phyloP scores from a whole-genome alignment of 495 filamentous ascomycete species.

The Lindgomyces ingoldianus region DNA sequence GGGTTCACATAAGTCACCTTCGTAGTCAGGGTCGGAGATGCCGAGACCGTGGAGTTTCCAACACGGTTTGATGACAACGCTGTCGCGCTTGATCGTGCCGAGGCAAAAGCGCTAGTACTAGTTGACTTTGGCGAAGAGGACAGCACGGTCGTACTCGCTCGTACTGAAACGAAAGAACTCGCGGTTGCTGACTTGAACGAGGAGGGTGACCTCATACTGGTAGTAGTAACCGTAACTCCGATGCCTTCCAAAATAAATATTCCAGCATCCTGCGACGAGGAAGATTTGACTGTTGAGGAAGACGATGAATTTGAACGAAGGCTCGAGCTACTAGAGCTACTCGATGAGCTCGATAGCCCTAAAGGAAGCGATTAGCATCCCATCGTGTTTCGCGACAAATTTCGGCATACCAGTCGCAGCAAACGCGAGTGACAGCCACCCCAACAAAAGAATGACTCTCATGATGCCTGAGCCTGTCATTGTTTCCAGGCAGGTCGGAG shows the following conservation, averaged over 20 bases:
- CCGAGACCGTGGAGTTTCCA: no score
- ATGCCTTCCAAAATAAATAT: background rate
- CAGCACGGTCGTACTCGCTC: no score
- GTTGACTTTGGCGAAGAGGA: no score
- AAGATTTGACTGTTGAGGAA: background rate
- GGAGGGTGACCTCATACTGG: background rate
- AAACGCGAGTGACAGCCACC: constrained; percentile 14
- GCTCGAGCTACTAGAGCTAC: constrained; percentile 5
- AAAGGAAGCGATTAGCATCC: background rate
- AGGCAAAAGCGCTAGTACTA: no score
- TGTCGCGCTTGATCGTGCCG: no score
- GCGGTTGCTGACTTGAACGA: background rate
- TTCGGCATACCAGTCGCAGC: constrained; percentile 1
- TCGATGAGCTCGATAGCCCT: background rate
- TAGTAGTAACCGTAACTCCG: background rate
- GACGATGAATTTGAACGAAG: background rate
- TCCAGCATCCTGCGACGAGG: background rate
- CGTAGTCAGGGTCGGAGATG: constrained; percentile 5
- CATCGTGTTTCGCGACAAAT: background rate
- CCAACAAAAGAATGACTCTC: constrained; percentile 11
- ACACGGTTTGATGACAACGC: no score
- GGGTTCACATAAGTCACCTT: constrained; percentile 17
- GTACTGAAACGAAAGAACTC: background rate
- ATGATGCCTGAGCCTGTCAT: constrained; percentile 15
- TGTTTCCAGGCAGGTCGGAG: constrained; percentile 6